A percentile compares a stretch with the other conserved stretches of the same genome.
phyloP scores from a whole-genome alignment of 805 yeast genomes.

The Ogataea sp. region DNA sequence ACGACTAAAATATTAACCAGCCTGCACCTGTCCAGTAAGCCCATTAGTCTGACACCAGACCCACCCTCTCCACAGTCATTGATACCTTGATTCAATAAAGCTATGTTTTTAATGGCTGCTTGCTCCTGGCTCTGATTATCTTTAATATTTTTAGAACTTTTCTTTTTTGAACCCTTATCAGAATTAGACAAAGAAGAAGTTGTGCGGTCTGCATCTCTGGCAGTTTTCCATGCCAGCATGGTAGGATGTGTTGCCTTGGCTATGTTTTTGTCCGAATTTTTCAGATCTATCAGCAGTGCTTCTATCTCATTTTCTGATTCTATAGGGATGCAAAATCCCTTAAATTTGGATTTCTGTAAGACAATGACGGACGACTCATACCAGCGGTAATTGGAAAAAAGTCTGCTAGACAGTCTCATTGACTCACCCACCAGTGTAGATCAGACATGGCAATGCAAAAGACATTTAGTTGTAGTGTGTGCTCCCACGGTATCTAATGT shows the following conservation, averaged over 20 bases:
- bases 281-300: slow-evolving; percentile 31
- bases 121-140: too few species aligned
- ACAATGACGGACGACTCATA: slow-evolving; percentile 28
- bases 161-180: too few species aligned
- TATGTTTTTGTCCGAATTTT: slow-evolving; percentile 37
- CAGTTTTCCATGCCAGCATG: slow-evolving; percentile 69
- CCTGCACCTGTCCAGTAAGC: slow-evolving; percentile 41
- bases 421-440: background rate
- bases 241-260: slow-evolving; percentile 61
- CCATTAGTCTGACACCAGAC: slow-evolving; percentile 55
- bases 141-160: too few species aligned
- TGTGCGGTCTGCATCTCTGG: slow-evolving; percentile 10
- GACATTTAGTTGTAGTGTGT: too few species aligned
- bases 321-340: slow-evolving; percentile 47
- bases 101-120: slow-evolving; percentile 10
- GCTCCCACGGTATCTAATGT: too few species aligned
- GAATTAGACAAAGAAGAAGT: too few species aligned
- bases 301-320: slow-evolving; percentile 33
- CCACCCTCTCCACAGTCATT: slow-evolving; percentile 71
- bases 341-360: slow-evolving; percentile 58
- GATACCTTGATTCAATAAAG: slow-evolving; percentile 49
- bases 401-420: background rate
- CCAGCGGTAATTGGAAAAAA: slow-evolving; percentile 22
- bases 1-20: slow-evolving; percentile 51
- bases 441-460: background rate